phyloP scores from a whole-genome alignment of 2,329 filamentous ascomycete genomes.

The Sclerotinia spermophila region DNA sequence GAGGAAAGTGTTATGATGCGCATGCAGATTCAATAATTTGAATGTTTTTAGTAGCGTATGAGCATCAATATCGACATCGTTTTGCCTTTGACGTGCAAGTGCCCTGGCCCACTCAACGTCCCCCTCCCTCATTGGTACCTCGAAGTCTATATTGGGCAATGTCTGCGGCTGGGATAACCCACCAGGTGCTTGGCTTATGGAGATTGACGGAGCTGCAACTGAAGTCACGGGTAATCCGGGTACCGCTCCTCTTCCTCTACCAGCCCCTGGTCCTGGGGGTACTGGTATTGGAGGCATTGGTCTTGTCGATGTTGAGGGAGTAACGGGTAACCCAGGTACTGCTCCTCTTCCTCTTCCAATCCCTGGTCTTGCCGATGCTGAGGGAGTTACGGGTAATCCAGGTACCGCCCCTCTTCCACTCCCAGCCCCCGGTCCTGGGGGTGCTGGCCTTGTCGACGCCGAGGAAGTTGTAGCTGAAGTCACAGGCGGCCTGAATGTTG shows the following conservation, averaged over 20 bases:
- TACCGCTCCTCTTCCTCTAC: background rate
- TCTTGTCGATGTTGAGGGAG: too few species aligned
- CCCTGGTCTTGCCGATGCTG: background rate
- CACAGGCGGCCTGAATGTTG: background rate
- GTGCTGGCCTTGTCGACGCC: too few species aligned
- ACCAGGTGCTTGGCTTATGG: background rate
- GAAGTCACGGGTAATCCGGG: background rate
- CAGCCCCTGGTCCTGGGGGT: fast-evolving
- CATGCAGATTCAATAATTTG: fast-evolving
- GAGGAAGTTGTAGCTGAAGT: too few species aligned
- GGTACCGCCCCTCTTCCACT: too few species aligned
- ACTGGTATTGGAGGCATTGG: fast-evolving
- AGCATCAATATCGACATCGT: background rate
- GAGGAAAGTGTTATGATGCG: background rate
- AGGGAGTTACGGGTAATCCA: too few species aligned
- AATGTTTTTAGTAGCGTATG: background rate
- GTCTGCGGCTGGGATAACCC: background rate
- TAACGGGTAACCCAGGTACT: fast-evolving
- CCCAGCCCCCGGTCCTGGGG: background rate
- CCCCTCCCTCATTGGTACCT: background rate
- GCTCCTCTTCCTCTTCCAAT: background rate
- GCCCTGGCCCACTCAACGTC: background rate
- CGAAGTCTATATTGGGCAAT: background rate
- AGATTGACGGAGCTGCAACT: background rate
- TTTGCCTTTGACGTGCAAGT: background rate